Evolutionary conservation across 495 filamentous ascomycete species (phyloP).

Genomic region (Oidiodendron maius): DNA sequence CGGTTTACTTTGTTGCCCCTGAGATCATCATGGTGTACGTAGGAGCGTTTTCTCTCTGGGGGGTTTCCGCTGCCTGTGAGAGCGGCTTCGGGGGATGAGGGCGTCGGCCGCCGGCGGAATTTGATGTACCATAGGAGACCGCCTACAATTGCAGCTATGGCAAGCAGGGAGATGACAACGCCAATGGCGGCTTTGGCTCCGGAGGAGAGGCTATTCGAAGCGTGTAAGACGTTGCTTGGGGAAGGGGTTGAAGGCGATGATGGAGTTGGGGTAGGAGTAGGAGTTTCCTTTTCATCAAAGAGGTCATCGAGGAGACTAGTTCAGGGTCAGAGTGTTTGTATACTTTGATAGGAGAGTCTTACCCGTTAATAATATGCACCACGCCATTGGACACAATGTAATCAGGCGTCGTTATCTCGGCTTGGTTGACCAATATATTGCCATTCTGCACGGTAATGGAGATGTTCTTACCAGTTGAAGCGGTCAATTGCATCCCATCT

Average conservation of each 20-base stretch:
- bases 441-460: conserved; percentile 24
- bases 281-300: background rate
- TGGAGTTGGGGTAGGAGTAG: background rate
- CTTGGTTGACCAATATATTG: conserved; percentile 28
- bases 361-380: conserved; percentile 31
- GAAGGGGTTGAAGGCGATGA: background rate
- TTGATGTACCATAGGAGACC: too few species aligned
- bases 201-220: too few species aligned
- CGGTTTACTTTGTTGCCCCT: background rate
- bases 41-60: background rate
- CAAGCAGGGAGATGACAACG: too few species aligned
- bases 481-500: conserved; percentile 26
- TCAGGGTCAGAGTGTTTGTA: background rate
- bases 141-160: too few species aligned
- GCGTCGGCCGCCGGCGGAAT: too few species aligned
- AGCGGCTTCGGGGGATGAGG: too few species aligned
- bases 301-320: background rate
- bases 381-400: conserved; percentile 32
- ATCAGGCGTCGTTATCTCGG: conserved; percentile 27
- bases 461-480: conserved; percentile 22
- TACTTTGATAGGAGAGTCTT: background rate
- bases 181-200: too few species aligned
- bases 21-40: background rate
- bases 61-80: too few species aligned
- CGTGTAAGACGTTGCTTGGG: too few species aligned